Percentiles rank a stretch among this genome's conserved stretches.
Conservation (phyloP, 2,329 filamentous ascomycete species). For the Microascus cirrosus region DNA sequence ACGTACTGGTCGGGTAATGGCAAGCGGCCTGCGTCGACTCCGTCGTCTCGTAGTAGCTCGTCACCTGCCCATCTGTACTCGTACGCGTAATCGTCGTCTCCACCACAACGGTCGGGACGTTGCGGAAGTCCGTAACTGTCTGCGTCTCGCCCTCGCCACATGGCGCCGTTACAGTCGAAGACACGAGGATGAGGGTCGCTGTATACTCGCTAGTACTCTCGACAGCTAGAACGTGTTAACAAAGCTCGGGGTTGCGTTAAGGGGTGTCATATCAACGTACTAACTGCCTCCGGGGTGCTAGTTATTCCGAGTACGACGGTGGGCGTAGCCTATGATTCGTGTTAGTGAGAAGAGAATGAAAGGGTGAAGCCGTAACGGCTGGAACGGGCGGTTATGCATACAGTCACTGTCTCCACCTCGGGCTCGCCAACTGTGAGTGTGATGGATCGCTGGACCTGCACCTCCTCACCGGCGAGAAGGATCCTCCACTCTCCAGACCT, state of each 20-base stretch:
- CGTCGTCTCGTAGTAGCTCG: slow-evolving; percentile 19
- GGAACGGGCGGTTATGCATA: slow-evolving; percentile 9
- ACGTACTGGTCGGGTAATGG: slow-evolving; percentile 18
- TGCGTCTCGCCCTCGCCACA: slow-evolving; percentile 18
- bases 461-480: slow-evolving; percentile 20
- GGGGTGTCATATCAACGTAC: slow-evolving; percentile 11
- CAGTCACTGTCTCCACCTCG: slow-evolving; percentile 19
- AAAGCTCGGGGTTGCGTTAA: background rate
- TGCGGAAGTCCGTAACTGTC: slow-evolving; percentile 21
- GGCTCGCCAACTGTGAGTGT: slow-evolving; percentile 20
- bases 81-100: slow-evolving; percentile 19
- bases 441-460: slow-evolving; percentile 23
- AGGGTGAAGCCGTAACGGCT: background rate
- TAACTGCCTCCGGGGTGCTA: slow-evolving; percentile 21
- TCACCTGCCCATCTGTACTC: slow-evolving; percentile 18
- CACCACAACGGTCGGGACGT: slow-evolving; percentile 16
- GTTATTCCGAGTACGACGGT: slow-evolving; percentile 24
- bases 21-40: slow-evolving; percentile 19
- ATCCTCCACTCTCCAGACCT: slow-evolving; percentile 23
- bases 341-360: background rate
- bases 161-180: slow-evolving; percentile 19
- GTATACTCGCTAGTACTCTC: slow-evolving; percentile 17
- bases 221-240: slow-evolving; percentile 10
- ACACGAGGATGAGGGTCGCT: slow-evolving; percentile 20
- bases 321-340: slow-evolving; percentile 18